A percentile compares a stretch with the other conserved stretches of the same genome.
Evolutionary conservation across 1,284 basidiomycete species (phyloP).

Genomic region (Lignosus rhinocerotis): DNA sequence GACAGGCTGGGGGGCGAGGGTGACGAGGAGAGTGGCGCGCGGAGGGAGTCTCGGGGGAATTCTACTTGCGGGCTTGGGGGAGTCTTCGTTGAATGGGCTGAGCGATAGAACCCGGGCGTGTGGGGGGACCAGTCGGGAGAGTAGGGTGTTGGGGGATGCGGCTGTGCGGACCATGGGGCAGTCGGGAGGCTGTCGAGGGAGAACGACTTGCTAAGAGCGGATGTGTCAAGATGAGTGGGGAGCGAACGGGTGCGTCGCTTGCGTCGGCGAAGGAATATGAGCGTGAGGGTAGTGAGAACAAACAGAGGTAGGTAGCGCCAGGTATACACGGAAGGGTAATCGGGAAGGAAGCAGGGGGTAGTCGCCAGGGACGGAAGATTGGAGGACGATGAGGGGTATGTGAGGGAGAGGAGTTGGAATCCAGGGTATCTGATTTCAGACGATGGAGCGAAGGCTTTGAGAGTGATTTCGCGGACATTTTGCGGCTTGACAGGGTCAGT

Average conservation of each 20-base stretch:
- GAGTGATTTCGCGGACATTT: constrained; percentile 58
- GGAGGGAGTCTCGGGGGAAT: constrained; percentile 9
- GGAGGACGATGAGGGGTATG: constrained; percentile 41
- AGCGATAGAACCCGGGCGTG: constrained; percentile 12
- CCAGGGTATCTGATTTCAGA: constrained; percentile 78
- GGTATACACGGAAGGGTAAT: constrained; percentile 51
- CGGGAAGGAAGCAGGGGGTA: constrained; percentile 53
- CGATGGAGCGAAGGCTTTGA: constrained; percentile 84
- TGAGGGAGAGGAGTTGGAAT: constrained; percentile 81
- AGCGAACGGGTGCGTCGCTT: constrained; percentile 54
- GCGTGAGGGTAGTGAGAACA: constrained; percentile 35
- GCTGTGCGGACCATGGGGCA: constrained; percentile 20
- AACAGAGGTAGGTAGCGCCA: constrained; percentile 48
- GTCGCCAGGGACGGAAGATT: constrained; percentile 35
- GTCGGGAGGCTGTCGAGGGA: constrained; percentile 66
- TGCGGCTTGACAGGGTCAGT: neutral
- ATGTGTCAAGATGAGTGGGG: constrained; percentile 29
- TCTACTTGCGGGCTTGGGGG: constrained; percentile 14
- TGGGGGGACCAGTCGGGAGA: constrained; percentile 32
- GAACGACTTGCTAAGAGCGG: constrained; percentile 13
- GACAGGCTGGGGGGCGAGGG: neutral
- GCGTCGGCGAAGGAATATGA: constrained; percentile 33
- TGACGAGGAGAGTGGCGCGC: constrained; percentile 8
- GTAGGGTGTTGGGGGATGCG: constrained; percentile 54
- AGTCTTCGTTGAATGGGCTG: constrained; percentile 4